phyloP scores from a whole-genome alignment of 176 grass and related monocot species.

The Oryza nivara region DNA sequence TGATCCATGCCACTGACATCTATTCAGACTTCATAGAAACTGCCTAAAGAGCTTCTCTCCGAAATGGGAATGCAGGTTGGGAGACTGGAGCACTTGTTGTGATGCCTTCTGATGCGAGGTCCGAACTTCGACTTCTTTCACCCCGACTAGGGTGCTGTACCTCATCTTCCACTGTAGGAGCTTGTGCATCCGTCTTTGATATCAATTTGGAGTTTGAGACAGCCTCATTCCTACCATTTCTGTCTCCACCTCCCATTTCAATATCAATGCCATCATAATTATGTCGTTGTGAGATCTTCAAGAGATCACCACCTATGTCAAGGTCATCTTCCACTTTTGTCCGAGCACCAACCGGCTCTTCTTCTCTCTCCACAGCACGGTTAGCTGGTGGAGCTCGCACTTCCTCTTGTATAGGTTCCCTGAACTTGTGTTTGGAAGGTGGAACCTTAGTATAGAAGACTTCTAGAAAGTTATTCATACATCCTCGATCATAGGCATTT shows the following conservation, averaged over 20 bases:
- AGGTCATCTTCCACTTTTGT: slow-evolving; percentile 76
- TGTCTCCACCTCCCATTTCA: slow-evolving; percentile 45
- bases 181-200: slow-evolving; percentile 39
- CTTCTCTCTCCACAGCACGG: slow-evolving; percentile 46
- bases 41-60: slow-evolving; percentile 23
- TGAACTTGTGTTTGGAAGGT: slow-evolving; percentile 72
- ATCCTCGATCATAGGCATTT: slow-evolving; percentile 69
- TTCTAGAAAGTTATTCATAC: slow-evolving; percentile 69
- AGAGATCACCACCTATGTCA: slow-evolving; percentile 62
- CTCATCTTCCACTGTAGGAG: slow-evolving; percentile 25
- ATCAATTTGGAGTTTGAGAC: slow-evolving; percentile 38
- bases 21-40: not conserved
- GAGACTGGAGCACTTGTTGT: slow-evolving; percentile 4
- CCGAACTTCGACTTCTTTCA: slow-evolving; percentile 48
- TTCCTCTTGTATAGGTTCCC: slow-evolving; percentile 54
- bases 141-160: slow-evolving; percentile 9
- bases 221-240: slow-evolving; percentile 41
- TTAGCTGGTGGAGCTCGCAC: slow-evolving; percentile 38
- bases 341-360: slow-evolving; percentile 42
- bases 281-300: slow-evolving; percentile 64
- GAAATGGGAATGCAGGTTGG: slow-evolving; percentile 7
- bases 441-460: slow-evolving; percentile 53
- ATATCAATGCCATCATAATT: slow-evolving; percentile 56
- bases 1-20: not conserved
- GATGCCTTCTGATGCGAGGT: slow-evolving; percentile 22